Evolutionary conservation across 1,139 yeast species (phyloP).

Genomic region (Pichia norvegensis): DNA sequence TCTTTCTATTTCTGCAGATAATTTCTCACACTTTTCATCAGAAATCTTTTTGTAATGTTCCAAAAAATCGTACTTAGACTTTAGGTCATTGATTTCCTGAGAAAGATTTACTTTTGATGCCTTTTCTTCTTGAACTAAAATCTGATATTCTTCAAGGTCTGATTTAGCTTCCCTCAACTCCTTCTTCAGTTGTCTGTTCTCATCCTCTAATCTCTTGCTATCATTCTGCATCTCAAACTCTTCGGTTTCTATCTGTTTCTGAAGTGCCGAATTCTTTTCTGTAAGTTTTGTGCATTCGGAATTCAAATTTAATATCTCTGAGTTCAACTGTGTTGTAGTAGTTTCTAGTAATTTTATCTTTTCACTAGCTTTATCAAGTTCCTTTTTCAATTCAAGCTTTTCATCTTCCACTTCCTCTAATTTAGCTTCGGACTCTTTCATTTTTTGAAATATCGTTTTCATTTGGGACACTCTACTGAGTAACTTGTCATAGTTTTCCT

Average conservation of each 20-base stretch:
- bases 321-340: conserved; percentile 33
- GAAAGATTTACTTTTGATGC: conserved; percentile 37
- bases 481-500: conserved; percentile 67
- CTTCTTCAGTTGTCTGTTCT: conserved; percentile 27
- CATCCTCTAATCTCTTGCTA: conserved; percentile 16
- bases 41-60: background rate
- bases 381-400: conserved; percentile 15
- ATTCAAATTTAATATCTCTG: conserved; percentile 50
- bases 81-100: conserved; percentile 41
- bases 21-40: conserved; percentile 9
- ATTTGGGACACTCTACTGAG: conserved; percentile 70
- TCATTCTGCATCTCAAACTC: conserved; percentile 19
- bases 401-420: conserved; percentile 44
- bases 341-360: conserved; percentile 28
- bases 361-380: conserved; percentile 8
- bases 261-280: conserved; percentile 38
- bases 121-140: conserved; percentile 41
- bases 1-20: conserved; percentile 12
- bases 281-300: conserved; percentile 61
- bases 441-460: conserved; percentile 66
- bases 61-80: conserved; percentile 21
- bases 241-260: conserved; percentile 37
- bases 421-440: conserved; percentile 71
- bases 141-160: conserved; percentile 40
- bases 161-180: conserved; percentile 35